Percentiles rank a stretch among this genome's conserved stretches.
Evolutionary conservation across 192 early-diverging fungal genomes (phyloP).

Genomic region (Endogone sp.): DNA sequence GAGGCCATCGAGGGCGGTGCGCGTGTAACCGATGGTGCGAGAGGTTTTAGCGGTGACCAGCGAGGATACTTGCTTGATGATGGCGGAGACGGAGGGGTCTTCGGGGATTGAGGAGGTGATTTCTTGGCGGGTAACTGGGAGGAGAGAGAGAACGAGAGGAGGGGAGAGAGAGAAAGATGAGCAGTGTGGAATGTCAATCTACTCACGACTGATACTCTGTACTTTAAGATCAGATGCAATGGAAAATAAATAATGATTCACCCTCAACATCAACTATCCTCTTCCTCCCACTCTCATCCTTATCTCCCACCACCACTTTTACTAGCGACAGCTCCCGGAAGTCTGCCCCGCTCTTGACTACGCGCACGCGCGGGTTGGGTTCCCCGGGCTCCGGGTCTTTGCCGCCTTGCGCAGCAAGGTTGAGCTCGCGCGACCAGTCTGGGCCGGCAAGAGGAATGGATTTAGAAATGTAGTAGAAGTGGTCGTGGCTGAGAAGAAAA

Average conservation of each 20-base stretch:
- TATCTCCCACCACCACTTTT: background rate
- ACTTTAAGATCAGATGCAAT: background rate
- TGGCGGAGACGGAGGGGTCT: conserved; percentile 32
- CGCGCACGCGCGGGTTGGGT: conserved; percentile 29
- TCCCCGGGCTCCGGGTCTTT: conserved; percentile 33
- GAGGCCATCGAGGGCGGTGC: conserved; percentile 49
- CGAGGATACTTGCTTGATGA: conserved; percentile 43
- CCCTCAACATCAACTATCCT: background rate
- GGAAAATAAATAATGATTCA: background rate
- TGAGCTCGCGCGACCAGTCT: conserved; percentile 30
- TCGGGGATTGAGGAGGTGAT: conserved; percentile 33
- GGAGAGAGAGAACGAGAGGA: background rate
- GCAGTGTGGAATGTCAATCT: background rate
- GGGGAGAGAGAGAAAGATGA: background rate
- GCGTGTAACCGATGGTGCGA: conserved; percentile 52
- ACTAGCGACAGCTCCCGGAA: conserved; percentile 47
- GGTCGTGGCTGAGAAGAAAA: conserved; percentile 48
- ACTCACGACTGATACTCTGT: no score
- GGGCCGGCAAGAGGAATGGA: conserved; percentile 35
- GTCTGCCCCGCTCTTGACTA: conserved; percentile 68
- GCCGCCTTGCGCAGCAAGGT: conserved; percentile 22
- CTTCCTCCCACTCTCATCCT: conserved; percentile 19
- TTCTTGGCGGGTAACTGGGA: conserved; percentile 37
- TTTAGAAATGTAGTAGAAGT: conserved; percentile 62
- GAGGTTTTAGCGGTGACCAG: conserved; percentile 46